A percentile compares a stretch with the other conserved stretches of the same genome.
Evolutionary conservation across 208 protist genomes (phyloP).

Genomic region (Crithidia expoeki): DNA sequence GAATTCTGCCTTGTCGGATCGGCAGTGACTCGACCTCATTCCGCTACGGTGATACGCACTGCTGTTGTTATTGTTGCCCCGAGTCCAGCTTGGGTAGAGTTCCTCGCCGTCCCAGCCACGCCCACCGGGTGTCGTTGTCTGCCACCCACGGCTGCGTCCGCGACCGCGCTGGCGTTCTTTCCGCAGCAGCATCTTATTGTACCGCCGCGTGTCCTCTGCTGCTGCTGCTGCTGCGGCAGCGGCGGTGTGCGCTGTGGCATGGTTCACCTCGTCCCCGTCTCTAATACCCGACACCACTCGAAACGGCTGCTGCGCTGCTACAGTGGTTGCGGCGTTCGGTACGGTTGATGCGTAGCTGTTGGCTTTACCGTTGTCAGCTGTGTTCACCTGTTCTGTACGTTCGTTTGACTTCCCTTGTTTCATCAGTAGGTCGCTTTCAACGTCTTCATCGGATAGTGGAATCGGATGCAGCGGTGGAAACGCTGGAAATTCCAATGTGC

Average conservation of each 20-base stretch:
- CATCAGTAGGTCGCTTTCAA: not conserved
- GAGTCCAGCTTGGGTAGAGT: too few species aligned
- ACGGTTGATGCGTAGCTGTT: not conserved
- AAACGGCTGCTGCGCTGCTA: not conserved
- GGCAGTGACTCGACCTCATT: not conserved
- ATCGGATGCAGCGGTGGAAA: constrained; percentile 34
- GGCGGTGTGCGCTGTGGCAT: not conserved
- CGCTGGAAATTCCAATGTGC: constrained; percentile 11
- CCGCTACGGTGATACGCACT: too few species aligned
- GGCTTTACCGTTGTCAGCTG: not conserved
- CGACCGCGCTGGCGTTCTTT: constrained; percentile 41
- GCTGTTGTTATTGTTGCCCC: too few species aligned
- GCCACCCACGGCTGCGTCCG: constrained; percentile 19
- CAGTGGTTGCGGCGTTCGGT: not conserved
- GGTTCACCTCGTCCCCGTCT: not conserved
- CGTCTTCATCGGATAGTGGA: constrained; percentile 14
- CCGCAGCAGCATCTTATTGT: constrained; percentile 71
- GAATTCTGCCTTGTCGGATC: not conserved
- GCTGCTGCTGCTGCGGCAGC: too few species aligned
- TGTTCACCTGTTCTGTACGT: not conserved
- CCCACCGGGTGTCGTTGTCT: not conserved
- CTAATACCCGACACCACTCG: not conserved
- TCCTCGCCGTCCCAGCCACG: constrained; percentile 6
- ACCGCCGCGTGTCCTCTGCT: constrained; percentile 13
- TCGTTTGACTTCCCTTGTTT: not conserved